Evolutionary conservation across 805 yeast species (phyloP).

Genomic region (Kodamaea neixiangensis): DNA sequence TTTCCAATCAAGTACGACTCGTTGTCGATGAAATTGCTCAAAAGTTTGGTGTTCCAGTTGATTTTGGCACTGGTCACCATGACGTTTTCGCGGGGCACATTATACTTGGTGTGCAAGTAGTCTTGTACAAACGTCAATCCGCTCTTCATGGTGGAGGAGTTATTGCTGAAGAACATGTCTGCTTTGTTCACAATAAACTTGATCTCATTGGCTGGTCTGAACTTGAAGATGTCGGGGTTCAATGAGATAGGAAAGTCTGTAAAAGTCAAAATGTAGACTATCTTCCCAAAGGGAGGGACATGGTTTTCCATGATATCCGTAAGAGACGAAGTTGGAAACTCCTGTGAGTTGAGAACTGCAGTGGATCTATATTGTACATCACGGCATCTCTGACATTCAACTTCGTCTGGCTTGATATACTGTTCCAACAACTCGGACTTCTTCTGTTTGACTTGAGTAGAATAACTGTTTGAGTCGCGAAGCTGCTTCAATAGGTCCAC

Average conservation of each 20-base stretch:
- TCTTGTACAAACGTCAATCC: slow-evolving; percentile 35
- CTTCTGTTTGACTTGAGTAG: slow-evolving; percentile 8
- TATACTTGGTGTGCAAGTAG: slow-evolving; percentile 32
- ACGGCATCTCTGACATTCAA: slow-evolving; percentile 58
- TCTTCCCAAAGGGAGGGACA: slow-evolving; percentile 47
- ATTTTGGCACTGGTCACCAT: slow-evolving; percentile 51
- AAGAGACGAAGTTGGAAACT: slow-evolving; percentile 29
- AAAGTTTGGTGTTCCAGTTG: slow-evolving; percentile 51
- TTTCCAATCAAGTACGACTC: slow-evolving; percentile 60
- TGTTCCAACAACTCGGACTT: background rate
- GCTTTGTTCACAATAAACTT: slow-evolving; percentile 43
- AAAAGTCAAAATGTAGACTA: slow-evolving; percentile 65
- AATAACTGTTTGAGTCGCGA: slow-evolving; percentile 4
- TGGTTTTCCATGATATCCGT: slow-evolving; percentile 18
- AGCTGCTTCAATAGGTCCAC: slow-evolving; percentile 4
- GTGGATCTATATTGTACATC: slow-evolving; percentile 47
- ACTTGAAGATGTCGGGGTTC: slow-evolving; percentile 34
- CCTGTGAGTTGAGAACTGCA: slow-evolving; percentile 13
- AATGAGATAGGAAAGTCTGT: slow-evolving; percentile 72
- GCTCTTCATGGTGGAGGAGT: slow-evolving; percentile 24
- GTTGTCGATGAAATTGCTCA: slow-evolving; percentile 40
- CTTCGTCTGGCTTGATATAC: slow-evolving; percentile 8
- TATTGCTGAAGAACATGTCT: slow-evolving; percentile 44
- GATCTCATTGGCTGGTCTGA: slow-evolving; percentile 34
- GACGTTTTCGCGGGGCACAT: slow-evolving; percentile 43